Evolutionary conservation across 768 basidiomycete genomes (phyloP), one percentile per base, ranked within the genome.

Genomic region (Xerocomus spinulosus): DNA sequence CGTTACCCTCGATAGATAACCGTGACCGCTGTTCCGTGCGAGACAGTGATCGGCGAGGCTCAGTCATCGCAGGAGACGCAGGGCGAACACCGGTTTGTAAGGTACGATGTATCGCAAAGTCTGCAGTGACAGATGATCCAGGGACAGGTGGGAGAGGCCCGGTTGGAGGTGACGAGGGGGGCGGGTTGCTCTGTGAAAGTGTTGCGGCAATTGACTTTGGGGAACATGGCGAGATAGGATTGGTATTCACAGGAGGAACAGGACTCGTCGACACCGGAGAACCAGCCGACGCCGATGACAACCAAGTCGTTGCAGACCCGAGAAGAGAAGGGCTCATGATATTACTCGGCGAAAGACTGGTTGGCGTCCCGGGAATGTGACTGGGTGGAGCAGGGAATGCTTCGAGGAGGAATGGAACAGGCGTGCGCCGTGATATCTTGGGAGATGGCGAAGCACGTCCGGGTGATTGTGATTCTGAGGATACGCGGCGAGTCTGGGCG

Each of bases 141-240:
- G 85, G 85, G 2, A 86, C 55, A 3, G 85, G 82, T 0, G 85
- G 85, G 3, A 86, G 74, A 0, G 85, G 83, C 0, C 70, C 56
- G 0, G 72, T 65, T 0, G 84, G 84, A 0, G 83, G 84, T 2
- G 67, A 70, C 0, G 79, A 79, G 0, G 77, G 81, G 0, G 83
- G 82, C 0, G 82, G 83, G 46, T 81, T 79, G 36, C 26, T 35
- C 14, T 50, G 51, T 24, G 28, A 14, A 13, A 48, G 33, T 1
- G 46, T 36, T 42, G 48, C 30, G 23, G 46, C 41, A 21, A 45
- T 20, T 7, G 57, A 41, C 42, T 47, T 59, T 24, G 58, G 59
- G 2, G 57, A 50, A 39, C 39, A 46, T 14, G 59, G 53, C 14
- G 53, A 48, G 9, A 38, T 37, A 23, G 36, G 9, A 48, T 28